Conservation (phyloP, 2,329 filamentous ascomycete genomes). For the Sarocladium oryzae region DNA sequence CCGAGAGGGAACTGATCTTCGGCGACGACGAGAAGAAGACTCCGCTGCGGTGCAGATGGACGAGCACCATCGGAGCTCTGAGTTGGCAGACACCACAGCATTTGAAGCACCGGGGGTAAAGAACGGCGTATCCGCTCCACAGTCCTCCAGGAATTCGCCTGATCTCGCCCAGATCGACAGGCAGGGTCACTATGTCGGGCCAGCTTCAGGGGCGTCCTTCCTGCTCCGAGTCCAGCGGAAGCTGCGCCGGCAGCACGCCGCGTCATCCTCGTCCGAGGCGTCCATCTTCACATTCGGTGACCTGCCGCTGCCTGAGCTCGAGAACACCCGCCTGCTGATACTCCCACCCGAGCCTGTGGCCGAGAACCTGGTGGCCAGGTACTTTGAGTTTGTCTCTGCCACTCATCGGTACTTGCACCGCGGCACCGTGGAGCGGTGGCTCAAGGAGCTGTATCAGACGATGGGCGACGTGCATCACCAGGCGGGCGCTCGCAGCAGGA, state of each 20-base stretch:
- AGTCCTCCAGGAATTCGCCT: slow-evolving; percentile 18
- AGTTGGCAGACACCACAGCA: not conserved
- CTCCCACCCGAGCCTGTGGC: slow-evolving; percentile 29
- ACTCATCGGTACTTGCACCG: slow-evolving; percentile 49
- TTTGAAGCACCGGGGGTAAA: not conserved
- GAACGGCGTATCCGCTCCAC: not conserved
- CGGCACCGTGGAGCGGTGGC: slow-evolving; percentile 39
- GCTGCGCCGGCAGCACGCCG: slow-evolving; percentile 37
- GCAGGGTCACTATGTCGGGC: slow-evolving; percentile 34
- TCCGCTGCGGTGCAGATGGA: too few species aligned
- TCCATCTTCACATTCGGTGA: slow-evolving; percentile 43
- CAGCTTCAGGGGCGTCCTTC: slow-evolving; percentile 45
- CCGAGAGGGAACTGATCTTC: too few species aligned
- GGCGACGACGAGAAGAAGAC: too few species aligned
- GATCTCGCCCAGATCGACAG: slow-evolving; percentile 24
- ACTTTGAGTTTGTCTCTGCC: slow-evolving; percentile 49
- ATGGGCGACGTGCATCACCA: slow-evolving; percentile 18
- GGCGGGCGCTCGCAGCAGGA: slow-evolving; percentile 17
- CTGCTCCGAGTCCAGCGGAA: slow-evolving; percentile 46
- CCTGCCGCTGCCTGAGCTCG: slow-evolving; percentile 31
- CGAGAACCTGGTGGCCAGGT: slow-evolving; percentile 34
- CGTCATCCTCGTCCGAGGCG: slow-evolving; percentile 30
- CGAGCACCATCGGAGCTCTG: too few species aligned
- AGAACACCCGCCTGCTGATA: slow-evolving; percentile 27
- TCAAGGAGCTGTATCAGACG: slow-evolving; percentile 31